phyloP scores from a whole-genome alignment of 2,329 filamentous ascomycete species.

The Colletotrichum camelliae region DNA sequence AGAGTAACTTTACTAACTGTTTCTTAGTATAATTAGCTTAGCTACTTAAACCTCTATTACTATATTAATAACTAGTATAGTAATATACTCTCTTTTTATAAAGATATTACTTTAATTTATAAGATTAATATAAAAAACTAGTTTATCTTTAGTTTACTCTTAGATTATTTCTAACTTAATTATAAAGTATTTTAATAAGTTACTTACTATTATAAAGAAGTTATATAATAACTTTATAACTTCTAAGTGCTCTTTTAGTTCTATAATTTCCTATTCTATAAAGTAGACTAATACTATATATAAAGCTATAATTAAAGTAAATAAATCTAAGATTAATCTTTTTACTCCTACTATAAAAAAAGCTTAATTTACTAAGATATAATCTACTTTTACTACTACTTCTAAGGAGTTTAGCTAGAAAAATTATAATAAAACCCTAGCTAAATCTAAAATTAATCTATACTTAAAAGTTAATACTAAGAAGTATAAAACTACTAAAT shows the following conservation, averaged over 20 bases:
- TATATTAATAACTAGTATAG: not conserved
- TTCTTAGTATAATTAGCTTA: not conserved
- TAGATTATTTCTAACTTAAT: not conserved
- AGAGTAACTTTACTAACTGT: not conserved
- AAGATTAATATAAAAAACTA: not conserved
- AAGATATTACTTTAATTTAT: not conserved
- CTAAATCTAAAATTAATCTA: not conserved
- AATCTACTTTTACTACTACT: not conserved
- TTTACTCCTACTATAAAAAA: not conserved
- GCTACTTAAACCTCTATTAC: not conserved
- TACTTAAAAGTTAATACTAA: not conserved
- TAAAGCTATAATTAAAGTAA: not conserved
- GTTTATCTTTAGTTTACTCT: not conserved
- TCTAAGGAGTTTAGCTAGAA: not conserved
- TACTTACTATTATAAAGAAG: not conserved
- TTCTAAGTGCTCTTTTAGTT: not conserved
- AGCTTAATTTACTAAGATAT: not conserved
- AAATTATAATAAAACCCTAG: not conserved
- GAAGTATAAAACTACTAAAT: not conserved
- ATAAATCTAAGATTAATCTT: not conserved
- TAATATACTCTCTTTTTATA: not conserved
- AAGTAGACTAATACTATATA: not conserved
- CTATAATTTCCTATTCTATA: not conserved
- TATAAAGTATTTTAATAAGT: not conserved
- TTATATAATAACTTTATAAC: not conserved